These are phyloP conservation scores for Nakazawaea populi DNA, from an alignment of 805 yeast species.

Conservation along the genomic window DNA sequence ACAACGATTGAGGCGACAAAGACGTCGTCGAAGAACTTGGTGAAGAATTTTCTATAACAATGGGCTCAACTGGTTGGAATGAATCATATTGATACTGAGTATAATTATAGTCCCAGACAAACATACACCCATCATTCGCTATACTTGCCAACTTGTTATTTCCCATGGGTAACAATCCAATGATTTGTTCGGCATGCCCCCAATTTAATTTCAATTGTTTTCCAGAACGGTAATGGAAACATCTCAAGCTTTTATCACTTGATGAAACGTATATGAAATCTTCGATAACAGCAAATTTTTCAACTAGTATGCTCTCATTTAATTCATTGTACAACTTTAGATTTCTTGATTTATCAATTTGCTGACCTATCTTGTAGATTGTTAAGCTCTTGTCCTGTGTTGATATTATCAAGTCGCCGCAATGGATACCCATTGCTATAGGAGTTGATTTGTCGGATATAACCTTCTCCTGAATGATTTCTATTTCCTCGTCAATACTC, in stretches of 20 bases:
- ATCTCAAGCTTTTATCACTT: constrained; percentile 52
- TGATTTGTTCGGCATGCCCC: constrained; percentile 54
- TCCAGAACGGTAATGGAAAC: constrained; percentile 40
- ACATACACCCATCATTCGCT: constrained; percentile 50
- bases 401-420: constrained; percentile 40
- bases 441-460: constrained; percentile 50
- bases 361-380: constrained; percentile 29
- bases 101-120: constrained; percentile 33
- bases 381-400: constrained; percentile 44
- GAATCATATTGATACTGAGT: not conserved
- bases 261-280: constrained; percentile 35
- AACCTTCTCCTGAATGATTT: constrained; percentile 35
- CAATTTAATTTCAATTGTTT: constrained; percentile 44
- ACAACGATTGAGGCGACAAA: no score
- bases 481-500: constrained; percentile 1
- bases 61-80: no score
- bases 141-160: constrained; percentile 30
- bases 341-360: constrained; percentile 26
- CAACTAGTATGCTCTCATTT: constrained; percentile 39
- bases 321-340: constrained; percentile 36
- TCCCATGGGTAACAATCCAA: constrained; percentile 29
- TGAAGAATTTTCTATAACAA: no score
- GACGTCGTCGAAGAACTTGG: no score
- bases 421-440: constrained; percentile 28
- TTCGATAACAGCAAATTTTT: constrained; percentile 30